Base-by-base conservation (phyloP, 306 rosid species). In the Castanea mollissima region DNA sequence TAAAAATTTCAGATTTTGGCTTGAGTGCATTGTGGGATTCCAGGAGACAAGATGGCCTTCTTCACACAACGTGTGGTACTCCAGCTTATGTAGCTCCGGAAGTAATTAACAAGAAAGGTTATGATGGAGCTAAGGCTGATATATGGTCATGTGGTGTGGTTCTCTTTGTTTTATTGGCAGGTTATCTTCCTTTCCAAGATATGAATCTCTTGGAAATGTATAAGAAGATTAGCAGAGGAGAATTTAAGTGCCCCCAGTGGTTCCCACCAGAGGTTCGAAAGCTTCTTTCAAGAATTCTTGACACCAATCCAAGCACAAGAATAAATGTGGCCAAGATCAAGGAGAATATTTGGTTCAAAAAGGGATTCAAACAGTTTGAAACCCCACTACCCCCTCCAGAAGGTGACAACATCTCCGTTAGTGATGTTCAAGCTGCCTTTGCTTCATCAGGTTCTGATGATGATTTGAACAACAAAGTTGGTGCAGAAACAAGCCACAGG, bases 81-180 rank as follows among this genome's bases (percentile, higher is more conserved):
- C 94, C 94, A 1, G 83, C 89, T 9, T 88, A 92, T 46, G 97
- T 90, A 0, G 91, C 94, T 4, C 89, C 97, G 5, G 91, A 92
- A 55, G 89, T 90, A 29, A 86, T 90, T 57, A 81, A 34, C 79
- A 86, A 72, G 55, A 86, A 83, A 85, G 94, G 97, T 3, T 93
- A 93, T 64, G 93, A 87, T 64, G 97, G 97, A 5, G 91, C 92
- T 13, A 89, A 82, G 63, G 89, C 92, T 1, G 98, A 91, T 64
- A 91, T 80, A 21, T 91, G 98, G 97, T 93, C 94, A 0, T 91
- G 94, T 76, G 94, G 98, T 13, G 94, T 93, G 5, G 81, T 91
- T 41, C 88, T 93, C 12, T 93, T 68, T 76, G 92, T 90, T 81
- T 90, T 93, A 3, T 71, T 91, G 64, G 92, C 93, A 4, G 97